Evolutionary conservation across 371 early-diverging fungal genomes (phyloP).

Genomic region (Caulochytrium protostelioides): DNA sequence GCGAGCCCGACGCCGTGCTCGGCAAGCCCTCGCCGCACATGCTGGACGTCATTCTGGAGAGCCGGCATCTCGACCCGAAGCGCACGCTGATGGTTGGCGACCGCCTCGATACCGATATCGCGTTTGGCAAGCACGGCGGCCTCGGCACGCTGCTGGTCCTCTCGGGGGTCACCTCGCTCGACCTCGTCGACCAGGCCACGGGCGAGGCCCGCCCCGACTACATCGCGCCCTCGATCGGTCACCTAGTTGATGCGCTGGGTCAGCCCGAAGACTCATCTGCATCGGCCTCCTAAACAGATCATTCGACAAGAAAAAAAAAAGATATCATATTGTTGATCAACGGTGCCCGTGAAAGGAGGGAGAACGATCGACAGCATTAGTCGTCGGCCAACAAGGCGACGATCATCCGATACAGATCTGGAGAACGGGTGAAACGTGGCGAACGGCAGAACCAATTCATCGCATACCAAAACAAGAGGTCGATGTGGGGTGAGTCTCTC

Average conservation of each 20-base stretch:
- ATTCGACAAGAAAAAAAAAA: too few relatives aligned
- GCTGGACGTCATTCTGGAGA: slow-evolving; percentile 67
- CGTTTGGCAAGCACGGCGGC: slow-evolving; percentile 73
- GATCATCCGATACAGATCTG: slow-evolving; percentile 12
- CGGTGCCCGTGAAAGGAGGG: too few relatives aligned
- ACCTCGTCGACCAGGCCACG: too few relatives aligned
- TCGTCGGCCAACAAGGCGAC: slow-evolving; percentile 3
- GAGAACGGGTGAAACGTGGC: not conserved
- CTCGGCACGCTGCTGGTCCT: slow-evolving; percentile 70
- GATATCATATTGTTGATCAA: too few relatives aligned
- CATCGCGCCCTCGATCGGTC: too few relatives aligned
- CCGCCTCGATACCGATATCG: slow-evolving; percentile 78
- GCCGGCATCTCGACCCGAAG: slow-evolving; percentile 47
- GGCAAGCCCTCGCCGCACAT: slow-evolving; percentile 85
- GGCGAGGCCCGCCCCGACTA: too few relatives aligned
- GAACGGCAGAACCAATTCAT: not conserved
- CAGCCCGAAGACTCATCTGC: too few relatives aligned
- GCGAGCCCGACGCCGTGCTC: slow-evolving; percentile 57
- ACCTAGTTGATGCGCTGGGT: too few relatives aligned
- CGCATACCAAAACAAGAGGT: not conserved
- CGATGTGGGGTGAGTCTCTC: not conserved
- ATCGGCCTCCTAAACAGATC: too few relatives aligned
- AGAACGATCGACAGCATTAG: too few relatives aligned
- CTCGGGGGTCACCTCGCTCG: too few relatives aligned
- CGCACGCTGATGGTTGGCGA: slow-evolving; percentile 87